phyloP scores from a whole-genome alignment of 2,329 filamentous ascomycete genomes.

The Neophaeococcomyces mojaviensis region DNA sequence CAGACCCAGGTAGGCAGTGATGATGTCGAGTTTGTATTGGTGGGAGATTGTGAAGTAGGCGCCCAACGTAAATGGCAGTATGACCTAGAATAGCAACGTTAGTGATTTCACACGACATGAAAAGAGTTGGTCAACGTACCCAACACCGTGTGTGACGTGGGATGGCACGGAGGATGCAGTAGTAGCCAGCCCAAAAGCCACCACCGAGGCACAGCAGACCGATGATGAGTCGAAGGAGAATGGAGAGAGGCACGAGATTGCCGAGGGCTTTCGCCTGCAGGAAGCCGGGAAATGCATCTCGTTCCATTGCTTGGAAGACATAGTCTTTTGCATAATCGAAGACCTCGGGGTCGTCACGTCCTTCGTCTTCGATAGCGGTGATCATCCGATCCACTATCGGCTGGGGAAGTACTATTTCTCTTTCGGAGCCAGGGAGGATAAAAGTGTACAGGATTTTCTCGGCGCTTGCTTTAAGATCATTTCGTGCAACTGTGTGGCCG shows the following conservation, averaged over 20 bases:
- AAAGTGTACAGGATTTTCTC: constrained; percentile 99
- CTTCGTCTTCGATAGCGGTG: constrained; percentile 77
- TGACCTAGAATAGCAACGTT: constrained; percentile 45
- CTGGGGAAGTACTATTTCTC: constrained; percentile 88
- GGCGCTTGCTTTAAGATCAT: constrained; percentile 85
- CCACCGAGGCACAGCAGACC: constrained; percentile 82
- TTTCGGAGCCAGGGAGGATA: constrained; percentile 85
- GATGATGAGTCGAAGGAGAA: constrained; percentile 75
- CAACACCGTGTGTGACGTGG: constrained; percentile 68
- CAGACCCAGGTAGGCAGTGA: constrained; percentile 78
- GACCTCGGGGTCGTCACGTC: constrained; percentile 90
- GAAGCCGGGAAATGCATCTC: constrained; percentile 97
- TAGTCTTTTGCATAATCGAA: constrained; percentile 98
- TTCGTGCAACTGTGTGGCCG: constrained; percentile 72
- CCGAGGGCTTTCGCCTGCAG: constrained; percentile 89
- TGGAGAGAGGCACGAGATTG: constrained; percentile 85
- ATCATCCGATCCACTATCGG: constrained; percentile 82
- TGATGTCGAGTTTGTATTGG: constrained; percentile 89
- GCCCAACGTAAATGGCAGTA: constrained; percentile 85
- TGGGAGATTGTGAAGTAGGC: constrained; percentile 85
- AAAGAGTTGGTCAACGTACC: constrained; percentile 45
- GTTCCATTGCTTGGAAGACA: constrained; percentile 98
- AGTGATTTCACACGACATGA: background rate
- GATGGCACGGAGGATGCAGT: constrained; percentile 83
- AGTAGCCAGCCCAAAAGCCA: constrained; percentile 88